phyloP scores from a whole-genome alignment of 345 rosid species.

The Melaleuca alternifolia region DNA sequence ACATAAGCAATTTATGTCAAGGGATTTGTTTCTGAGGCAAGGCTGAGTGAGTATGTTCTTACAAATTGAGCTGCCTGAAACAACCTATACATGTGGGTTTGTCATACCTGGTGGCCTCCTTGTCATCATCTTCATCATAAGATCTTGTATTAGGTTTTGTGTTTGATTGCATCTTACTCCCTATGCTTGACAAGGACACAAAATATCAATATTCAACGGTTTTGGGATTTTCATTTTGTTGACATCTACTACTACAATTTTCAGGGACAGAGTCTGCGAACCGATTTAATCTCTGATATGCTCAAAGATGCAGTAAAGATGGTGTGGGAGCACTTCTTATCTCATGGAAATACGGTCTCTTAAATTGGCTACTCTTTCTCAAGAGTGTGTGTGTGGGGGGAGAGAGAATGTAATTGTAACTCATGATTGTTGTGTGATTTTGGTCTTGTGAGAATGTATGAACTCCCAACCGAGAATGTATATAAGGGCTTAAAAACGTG shows the following conservation, averaged over 20 bases:
- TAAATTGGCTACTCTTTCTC: neutral
- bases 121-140: neutral
- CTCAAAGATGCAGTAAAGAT: conserved; percentile 21
- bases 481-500: neutral
- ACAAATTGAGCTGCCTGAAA: neutral
- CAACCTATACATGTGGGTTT: neutral
- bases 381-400: neutral
- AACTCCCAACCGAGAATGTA: neutral
- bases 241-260: neutral
- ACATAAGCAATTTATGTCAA: neutral
- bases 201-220: neutral
- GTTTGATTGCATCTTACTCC: neutral
- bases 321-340: conserved; percentile 33
- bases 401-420: neutral
- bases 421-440: neutral
- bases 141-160: neutral
- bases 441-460: neutral
- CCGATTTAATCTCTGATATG: conserved; percentile 2
- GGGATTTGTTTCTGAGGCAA: neutral
- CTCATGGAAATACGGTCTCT: neutral
- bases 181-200: neutral
- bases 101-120: neutral
- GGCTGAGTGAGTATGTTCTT: neutral
- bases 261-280: conserved; percentile 19
- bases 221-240: neutral